Base-by-base conservation (phyloP, 2,329 filamentous ascomycete genomes). In the Neonectria punicea region DNA sequence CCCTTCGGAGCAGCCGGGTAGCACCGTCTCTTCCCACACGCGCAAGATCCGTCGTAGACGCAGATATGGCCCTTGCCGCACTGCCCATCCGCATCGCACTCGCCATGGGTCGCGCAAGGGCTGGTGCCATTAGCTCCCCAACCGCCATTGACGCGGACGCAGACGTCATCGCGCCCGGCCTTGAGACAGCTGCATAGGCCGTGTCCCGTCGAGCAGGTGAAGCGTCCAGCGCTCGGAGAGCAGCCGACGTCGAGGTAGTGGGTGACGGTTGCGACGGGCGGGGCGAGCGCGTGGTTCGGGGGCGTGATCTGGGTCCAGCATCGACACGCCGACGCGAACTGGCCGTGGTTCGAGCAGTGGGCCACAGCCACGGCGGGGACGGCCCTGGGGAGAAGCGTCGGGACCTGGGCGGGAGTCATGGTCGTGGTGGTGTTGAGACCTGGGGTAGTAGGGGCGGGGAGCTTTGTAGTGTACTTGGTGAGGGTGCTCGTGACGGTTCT, bases 121-220 rank as follows among this genome's bases (percentile, higher is more conserved):
- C 65, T 67, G 14, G 63, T 64, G 22, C 60, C 43, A 49, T 65
- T 67, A 16, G 36, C 54, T 14, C 56, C 51, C 55, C 49, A 51
- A 9, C 51, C 58, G 5, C 56, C 44, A 9, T 56, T 66, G 14
- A 70, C 62, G 14, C 63, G 51, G 16, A 70, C 67, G 43, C 68
- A 70, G 20, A 68, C 65, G 18, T 61, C 66, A 30, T 63, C 56
- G 18, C 53, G 54, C 16, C 62, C 58, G 20, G 63, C 58, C 16
- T 43, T 49, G 39, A 71, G 70, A 30, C 67, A 71, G 59, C 65
- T 66, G 53, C 67, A 70, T 61, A 62, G 56, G 46, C 68, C 66
- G 44, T 51, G 47, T 43, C 56, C 54, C 20, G 49, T 51, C 20
- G 69, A 65, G 53, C 69, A 70, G 13, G 66, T 59, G 60, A 71